These are phyloP conservation scores for Macrotyloma uniflorum DNA, from an alignment of 306 rosid genomes.

Conservation along the genomic window DNA sequence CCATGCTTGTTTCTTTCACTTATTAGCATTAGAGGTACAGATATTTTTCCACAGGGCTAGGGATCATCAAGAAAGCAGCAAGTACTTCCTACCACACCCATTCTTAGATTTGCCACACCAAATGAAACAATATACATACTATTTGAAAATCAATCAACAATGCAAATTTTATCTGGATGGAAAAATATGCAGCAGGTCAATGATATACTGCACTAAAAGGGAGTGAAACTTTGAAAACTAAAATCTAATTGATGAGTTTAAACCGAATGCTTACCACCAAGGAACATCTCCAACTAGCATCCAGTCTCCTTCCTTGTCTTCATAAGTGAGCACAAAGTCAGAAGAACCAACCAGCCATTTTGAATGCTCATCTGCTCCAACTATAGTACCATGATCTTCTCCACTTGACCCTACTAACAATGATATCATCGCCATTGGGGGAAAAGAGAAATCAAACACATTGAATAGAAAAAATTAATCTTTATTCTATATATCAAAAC, in stretches of 20 bases:
- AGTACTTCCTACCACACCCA: background rate
- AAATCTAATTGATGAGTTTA: background rate
- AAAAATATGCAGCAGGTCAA: background rate
- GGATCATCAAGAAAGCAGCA: background rate
- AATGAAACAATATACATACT: background rate
- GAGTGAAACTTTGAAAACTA: background rate
- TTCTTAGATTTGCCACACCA: background rate
- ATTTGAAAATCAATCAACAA: background rate
- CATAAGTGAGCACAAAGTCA: constrained; percentile 75
- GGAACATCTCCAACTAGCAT: constrained; percentile 96
- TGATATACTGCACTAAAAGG: background rate
- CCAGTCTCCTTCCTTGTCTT: constrained; percentile 91
- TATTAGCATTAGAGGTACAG: background rate
- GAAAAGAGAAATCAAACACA: background rate
- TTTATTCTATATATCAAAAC: background rate
- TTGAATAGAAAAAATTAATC: background rate
- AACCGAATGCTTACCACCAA: constrained; percentile 66
- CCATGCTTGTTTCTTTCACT: background rate
- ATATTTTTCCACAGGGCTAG: background rate
- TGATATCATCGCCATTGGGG: background rate
- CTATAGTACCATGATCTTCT: constrained; percentile 37
- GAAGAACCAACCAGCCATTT: constrained; percentile 63
- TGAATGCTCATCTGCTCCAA: constrained; percentile 43
- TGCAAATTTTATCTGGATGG: background rate
- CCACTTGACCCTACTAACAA: constrained; percentile 49